phyloP scores from a whole-genome alignment of 164 flowering plant genomes.

The Aristolochia contorta region DNA sequence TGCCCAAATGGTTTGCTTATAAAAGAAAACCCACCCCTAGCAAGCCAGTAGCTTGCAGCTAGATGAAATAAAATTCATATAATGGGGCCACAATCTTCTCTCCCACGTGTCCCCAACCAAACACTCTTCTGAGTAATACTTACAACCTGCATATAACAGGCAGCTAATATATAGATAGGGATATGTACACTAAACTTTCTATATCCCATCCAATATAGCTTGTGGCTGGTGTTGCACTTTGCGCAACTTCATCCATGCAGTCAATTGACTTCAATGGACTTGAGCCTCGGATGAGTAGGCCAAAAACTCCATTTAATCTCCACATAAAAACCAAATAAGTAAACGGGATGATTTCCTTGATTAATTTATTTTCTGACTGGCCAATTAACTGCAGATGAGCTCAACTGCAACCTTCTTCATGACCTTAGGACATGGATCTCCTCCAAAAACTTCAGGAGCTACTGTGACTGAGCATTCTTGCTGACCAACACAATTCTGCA shows the following conservation, averaged over 20 bases:
- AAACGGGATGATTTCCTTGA: not conserved
- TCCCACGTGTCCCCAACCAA: not conserved
- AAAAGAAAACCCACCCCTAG: conserved; percentile 2
- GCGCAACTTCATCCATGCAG: conserved; percentile 2
- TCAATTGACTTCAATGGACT: not conserved
- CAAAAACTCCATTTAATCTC: not conserved
- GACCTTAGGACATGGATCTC: conserved; percentile 66
- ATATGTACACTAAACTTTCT: not conserved
- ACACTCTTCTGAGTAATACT: not conserved
- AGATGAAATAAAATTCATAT: not conserved
- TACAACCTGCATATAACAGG: not conserved
- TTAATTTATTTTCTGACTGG: not conserved
- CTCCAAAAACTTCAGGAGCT: conserved; percentile 75
- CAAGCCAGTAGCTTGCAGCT: conserved; percentile 2
- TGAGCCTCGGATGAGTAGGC: not conserved
- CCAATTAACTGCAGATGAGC: conserved; percentile 38
- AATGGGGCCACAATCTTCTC: not conserved
- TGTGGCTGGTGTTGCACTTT: conserved; percentile 8
- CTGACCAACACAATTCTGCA: conserved; percentile 86
- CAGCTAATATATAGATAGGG: not conserved
- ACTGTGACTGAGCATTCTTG: conserved; percentile 64
- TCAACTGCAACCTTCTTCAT: conserved; percentile 73
- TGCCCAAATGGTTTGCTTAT: not conserved
- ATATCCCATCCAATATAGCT: not conserved
- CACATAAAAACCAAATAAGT: not conserved